Evolutionary conservation across 23 red algal genomes (phyloP).

Genomic region (Gracilaria vermiculophylla): DNA sequence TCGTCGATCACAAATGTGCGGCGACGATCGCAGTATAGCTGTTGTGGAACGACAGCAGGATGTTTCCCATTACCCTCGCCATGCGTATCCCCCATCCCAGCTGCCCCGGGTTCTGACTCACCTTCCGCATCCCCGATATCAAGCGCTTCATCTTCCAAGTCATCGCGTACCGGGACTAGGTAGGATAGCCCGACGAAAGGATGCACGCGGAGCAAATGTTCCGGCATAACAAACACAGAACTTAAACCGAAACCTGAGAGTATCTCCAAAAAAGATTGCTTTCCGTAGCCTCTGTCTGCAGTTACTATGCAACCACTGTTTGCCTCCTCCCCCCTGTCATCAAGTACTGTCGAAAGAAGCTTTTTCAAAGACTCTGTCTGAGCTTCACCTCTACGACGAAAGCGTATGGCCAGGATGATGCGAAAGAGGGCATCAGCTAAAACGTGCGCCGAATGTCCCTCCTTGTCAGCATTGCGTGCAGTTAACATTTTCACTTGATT

Average conservation of each 20-base stretch:
- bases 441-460: constrained; percentile 22
- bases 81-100: background rate
- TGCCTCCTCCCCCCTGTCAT: constrained; percentile 2
- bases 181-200: constrained; percentile 9
- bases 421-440: constrained; percentile 27
- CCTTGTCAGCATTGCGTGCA: background rate
- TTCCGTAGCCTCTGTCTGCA: constrained; percentile 30
- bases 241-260: background rate
- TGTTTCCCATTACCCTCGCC: too few species aligned
- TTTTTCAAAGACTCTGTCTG: constrained; percentile 9
- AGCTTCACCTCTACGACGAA: background rate
- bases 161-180: background rate
- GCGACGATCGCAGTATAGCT: background rate
- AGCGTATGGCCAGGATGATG: background rate
- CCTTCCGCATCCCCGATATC: background rate
- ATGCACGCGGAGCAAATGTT: constrained; percentile 22
- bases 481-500: constrained; percentile 47
- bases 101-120: background rate
- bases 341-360: background rate
- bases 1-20: background rate
- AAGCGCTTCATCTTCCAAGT: background rate
- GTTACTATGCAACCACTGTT: constrained; percentile 5
- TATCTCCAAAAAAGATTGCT: constrained; percentile 4
- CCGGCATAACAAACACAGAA: constrained; percentile 44
- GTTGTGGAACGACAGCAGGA: background rate